A percentile compares a stretch with the other conserved stretches of the same genome.
Evolutionary conservation across 225 moss, liverwort and hornwort species (phyloP).

Genomic region (Bryoerythrophyllum caledonicum): DNA sequence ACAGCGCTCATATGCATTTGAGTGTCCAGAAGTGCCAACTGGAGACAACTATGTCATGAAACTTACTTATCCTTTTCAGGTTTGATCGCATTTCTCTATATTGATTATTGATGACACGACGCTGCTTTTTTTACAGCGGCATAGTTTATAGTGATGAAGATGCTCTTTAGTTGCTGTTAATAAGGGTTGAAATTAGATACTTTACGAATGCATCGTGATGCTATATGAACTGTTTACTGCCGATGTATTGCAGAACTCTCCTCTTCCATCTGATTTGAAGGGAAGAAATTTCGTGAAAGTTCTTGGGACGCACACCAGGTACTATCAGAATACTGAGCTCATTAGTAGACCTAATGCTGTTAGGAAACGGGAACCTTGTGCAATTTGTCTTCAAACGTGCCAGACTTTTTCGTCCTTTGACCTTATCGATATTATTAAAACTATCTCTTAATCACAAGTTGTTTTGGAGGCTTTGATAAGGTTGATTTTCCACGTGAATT

Average conservation of each 20-base stretch:
- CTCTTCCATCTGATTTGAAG: slow-evolving; percentile 69
- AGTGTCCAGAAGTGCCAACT: slow-evolving; percentile 71
- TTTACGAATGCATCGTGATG: background rate
- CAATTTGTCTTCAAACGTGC: background rate
- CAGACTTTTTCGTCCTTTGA: background rate
- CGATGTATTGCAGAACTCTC: slow-evolving; percentile 61
- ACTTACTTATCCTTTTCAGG: slow-evolving; percentile 92
- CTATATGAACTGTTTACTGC: slow-evolving; percentile 2
- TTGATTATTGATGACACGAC: background rate
- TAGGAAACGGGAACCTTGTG: background rate
- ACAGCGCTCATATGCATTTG: slow-evolving; percentile 97
- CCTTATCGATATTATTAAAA: background rate
- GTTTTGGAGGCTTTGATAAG: background rate
- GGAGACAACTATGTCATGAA: slow-evolving; percentile 91
- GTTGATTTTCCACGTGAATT: background rate
- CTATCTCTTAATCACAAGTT: background rate
- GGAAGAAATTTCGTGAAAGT: slow-evolving; percentile 73
- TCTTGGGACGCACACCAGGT: slow-evolving; percentile 97
- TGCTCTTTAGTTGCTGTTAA: background rate
- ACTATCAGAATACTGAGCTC: slow-evolving; percentile 4
- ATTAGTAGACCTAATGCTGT: background rate
- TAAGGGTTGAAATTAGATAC: background rate
- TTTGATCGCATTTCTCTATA: background rate
- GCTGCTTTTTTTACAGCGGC: slow-evolving; percentile 3
- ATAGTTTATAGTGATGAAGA: background rate